Conservation (phyloP, 2,329 filamentous ascomycete genomes). For the Cytospora leucostoma region DNA sequence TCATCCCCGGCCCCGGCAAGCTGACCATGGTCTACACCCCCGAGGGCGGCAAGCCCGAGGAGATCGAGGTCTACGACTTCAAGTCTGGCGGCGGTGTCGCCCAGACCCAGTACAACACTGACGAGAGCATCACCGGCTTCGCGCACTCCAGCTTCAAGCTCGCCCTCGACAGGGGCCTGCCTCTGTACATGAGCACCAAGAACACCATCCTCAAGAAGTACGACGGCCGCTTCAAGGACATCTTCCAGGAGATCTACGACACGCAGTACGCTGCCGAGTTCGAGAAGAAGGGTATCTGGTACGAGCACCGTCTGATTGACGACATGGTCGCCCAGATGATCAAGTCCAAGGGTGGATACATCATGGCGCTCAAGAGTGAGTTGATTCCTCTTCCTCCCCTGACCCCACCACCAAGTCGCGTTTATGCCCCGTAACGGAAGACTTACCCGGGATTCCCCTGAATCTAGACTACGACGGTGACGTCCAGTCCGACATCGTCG, state of each 20-base stretch:
- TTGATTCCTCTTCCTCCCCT: slow-evolving; percentile 30
- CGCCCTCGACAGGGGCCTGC: slow-evolving; percentile 80
- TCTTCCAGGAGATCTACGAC: slow-evolving; percentile 97
- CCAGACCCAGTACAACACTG: slow-evolving; percentile 97
- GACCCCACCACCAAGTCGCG: background rate
- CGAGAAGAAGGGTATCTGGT: slow-evolving; percentile 93
- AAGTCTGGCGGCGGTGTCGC: slow-evolving; percentile 82
- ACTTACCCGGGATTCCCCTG: slow-evolving; percentile 23
- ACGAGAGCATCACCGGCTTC: slow-evolving; percentile 92
- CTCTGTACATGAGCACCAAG: slow-evolving; percentile 99
- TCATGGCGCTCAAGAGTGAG: slow-evolving; percentile 97
- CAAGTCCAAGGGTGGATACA: slow-evolving; percentile 94
- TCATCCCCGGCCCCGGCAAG: slow-evolving; percentile 80
- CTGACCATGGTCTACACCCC: slow-evolving; percentile 94
- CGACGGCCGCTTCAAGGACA: slow-evolving; percentile 98
- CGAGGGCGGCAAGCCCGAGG: slow-evolving; percentile 75
- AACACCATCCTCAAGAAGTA: slow-evolving; percentile 99
- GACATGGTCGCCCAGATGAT: slow-evolving; percentile 99
- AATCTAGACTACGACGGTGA: slow-evolving; percentile 92
- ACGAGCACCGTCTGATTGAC: slow-evolving; percentile 98
- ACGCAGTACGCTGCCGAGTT: slow-evolving; percentile 83
- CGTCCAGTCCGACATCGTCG: slow-evolving; percentile 97
- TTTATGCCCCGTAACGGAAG: slow-evolving; percentile 8
- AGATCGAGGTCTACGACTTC: slow-evolving; percentile 90
- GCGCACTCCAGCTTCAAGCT: slow-evolving; percentile 97